These are phyloP conservation scores for Phoma herbarum DNA, from an alignment of 2,329 filamentous ascomycete genomes.

Conservation along the genomic window DNA sequence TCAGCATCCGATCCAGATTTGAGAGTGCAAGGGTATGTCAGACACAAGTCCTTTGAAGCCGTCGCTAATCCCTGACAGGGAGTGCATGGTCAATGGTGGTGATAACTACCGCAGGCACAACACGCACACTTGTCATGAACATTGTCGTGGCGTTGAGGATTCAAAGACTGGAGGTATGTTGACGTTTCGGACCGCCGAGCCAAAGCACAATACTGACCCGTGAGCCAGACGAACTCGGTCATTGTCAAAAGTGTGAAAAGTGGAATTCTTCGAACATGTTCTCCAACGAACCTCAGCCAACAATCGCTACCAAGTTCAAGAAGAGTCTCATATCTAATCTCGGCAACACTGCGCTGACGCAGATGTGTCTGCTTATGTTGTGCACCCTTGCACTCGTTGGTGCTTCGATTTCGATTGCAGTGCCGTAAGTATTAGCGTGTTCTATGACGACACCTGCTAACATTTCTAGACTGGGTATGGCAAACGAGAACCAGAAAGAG, in stretches of 20 bases:
- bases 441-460: background rate
- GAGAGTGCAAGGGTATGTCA: conserved; percentile 34
- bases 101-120: conserved; percentile 36
- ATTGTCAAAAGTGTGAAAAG: conserved; percentile 46
- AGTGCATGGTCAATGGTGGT: conserved; percentile 46
- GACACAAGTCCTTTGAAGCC: background rate
- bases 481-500: conserved; percentile 12
- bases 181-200: background rate
- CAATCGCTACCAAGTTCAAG: conserved; percentile 45
- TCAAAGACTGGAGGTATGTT: conserved; percentile 33
- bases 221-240: conserved; percentile 39
- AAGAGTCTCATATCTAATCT: conserved; percentile 42
- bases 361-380: conserved; percentile 39
- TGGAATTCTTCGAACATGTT: conserved; percentile 35
- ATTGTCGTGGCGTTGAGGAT: conserved; percentile 35
- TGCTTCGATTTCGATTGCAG: conserved; percentile 31
- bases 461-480: conserved; percentile 2
- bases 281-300: conserved; percentile 35
- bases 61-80: conserved; percentile 22
- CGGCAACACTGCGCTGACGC: conserved; percentile 42
- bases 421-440: conserved; percentile 1
- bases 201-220: background rate
- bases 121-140: conserved; percentile 43
- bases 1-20: conserved; percentile 40
- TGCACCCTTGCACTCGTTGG: conserved; percentile 32